A percentile compares a stretch with the other conserved stretches of the same genome.
Evolutionary conservation across 345 rosid species (phyloP).

Genomic region (Rhizophora mangle): DNA sequence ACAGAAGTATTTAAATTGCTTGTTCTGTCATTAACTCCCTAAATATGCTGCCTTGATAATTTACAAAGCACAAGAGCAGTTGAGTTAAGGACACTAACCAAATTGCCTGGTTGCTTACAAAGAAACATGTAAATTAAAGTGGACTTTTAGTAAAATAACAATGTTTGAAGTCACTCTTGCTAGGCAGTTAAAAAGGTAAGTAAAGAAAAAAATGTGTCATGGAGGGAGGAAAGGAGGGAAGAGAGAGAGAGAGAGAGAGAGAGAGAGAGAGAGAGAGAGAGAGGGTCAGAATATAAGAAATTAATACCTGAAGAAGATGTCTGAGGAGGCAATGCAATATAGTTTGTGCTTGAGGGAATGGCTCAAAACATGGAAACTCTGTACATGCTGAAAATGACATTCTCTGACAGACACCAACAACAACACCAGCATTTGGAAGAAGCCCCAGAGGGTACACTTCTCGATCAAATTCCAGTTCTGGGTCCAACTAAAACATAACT

Average conservation of each 20-base stretch:
- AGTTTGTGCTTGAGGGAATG: slow-evolving; percentile 96
- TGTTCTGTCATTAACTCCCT: too few species aligned
- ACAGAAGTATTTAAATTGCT: too few species aligned
- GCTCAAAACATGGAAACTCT: slow-evolving; percentile 97
- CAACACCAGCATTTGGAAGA: slow-evolving; percentile 93
- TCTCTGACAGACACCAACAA: slow-evolving; percentile 94
- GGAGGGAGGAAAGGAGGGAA: not conserved
- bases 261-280: not conserved
- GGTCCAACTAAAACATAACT: slow-evolving; percentile 68
- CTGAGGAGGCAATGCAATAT: slow-evolving; percentile 94
- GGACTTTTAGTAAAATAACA: too few species aligned
- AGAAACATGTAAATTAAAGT: too few species aligned
- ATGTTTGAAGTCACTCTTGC: too few species aligned
- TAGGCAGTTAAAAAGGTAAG: too few species aligned
- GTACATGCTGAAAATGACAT: slow-evolving; percentile 96
- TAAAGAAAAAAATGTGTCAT: not conserved
- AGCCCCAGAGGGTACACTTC: slow-evolving; percentile 96
- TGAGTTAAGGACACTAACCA: too few species aligned
- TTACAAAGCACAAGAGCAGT: too few species aligned
- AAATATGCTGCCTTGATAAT: too few species aligned
- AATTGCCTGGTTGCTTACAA: too few species aligned
- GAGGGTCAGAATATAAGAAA: not conserved
- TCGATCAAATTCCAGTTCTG: slow-evolving; percentile 94
- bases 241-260: too few species aligned
- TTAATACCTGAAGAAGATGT: slow-evolving; percentile 93